These are phyloP conservation scores for Populus hybrid DNA, from an alignment of 441 rosid species.

Conservation along the genomic window DNA sequence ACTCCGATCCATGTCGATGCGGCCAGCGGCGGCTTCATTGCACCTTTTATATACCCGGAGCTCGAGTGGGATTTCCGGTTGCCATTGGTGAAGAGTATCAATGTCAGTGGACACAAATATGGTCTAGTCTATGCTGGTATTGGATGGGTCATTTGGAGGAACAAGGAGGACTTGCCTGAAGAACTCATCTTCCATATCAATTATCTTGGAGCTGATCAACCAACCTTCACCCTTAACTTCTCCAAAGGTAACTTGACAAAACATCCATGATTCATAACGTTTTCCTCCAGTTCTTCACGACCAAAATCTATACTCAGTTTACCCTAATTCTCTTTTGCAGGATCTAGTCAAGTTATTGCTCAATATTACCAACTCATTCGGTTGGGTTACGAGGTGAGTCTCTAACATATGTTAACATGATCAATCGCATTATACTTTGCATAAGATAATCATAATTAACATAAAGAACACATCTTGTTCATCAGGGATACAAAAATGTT, in stretches of 20 bases:
- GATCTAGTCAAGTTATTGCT: conserved; percentile 89
- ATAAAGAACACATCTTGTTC: neutral
- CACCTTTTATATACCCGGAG: conserved; percentile 79
- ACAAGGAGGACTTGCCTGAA: conserved; percentile 81
- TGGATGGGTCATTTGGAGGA: conserved; percentile 92
- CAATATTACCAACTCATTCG: conserved; percentile 88
- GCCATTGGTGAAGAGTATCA: conserved; percentile 77
- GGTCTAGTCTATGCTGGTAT: conserved; percentile 91
- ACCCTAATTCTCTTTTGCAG: conserved; percentile 22
- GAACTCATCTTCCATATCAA: conserved; percentile 91
- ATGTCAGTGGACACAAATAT: conserved; percentile 90
- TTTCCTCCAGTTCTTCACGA: neutral
- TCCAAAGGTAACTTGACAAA: conserved; percentile 53
- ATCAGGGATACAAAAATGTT: conserved; percentile 61
- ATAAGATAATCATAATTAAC: neutral
- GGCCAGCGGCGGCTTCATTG: conserved; percentile 94
- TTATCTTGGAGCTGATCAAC: conserved; percentile 91
- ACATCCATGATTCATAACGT: neutral
- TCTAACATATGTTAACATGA: neutral
- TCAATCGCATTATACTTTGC: neutral
- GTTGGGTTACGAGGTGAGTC: conserved; percentile 50
- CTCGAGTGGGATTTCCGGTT: conserved; percentile 85
- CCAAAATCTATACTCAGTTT: neutral
- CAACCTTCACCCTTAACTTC: conserved; percentile 92
- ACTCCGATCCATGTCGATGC: conserved; percentile 92